These are phyloP conservation scores for Cylindrotheca fusiformis DNA, from an alignment of 108 stramenopile species.

Conservation along the genomic window DNA sequence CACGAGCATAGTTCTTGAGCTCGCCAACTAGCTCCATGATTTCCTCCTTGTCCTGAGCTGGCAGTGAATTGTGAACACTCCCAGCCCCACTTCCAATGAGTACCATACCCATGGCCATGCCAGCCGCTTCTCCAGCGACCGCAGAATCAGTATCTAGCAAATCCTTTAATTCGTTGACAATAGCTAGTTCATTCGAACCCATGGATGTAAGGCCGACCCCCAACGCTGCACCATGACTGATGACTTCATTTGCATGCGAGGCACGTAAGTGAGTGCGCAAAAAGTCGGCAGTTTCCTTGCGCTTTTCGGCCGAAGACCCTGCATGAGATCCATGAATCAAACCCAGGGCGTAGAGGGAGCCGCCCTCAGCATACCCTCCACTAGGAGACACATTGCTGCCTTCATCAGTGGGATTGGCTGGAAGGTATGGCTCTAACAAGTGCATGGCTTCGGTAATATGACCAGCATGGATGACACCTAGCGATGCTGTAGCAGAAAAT, in stretches of 20 bases:
- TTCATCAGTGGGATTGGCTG: conserved; percentile 60
- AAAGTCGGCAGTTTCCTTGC: conserved; percentile 75
- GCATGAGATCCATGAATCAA: conserved; percentile 93
- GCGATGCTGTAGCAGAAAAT: conserved; percentile 95
- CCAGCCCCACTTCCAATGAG: conserved; percentile 92
- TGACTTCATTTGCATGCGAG: conserved; percentile 90
- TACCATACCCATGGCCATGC: conserved; percentile 97
- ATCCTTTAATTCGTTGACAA: conserved; percentile 91
- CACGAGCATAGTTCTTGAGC: conserved; percentile 93
- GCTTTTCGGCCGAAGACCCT: conserved; percentile 80
- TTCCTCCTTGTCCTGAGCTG: conserved; percentile 56
- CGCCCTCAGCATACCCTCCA: conserved; percentile 94
- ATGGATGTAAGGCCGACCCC: conserved; percentile 97
- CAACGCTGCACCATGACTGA: conserved; percentile 97
- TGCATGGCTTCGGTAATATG: conserved; percentile 96
- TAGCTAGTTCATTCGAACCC: conserved; percentile 80
- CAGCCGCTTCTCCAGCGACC: conserved; percentile 98
- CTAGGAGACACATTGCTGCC: conserved; percentile 52
- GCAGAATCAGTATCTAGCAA: conserved; percentile 95
- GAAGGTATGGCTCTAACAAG: conserved; percentile 96
- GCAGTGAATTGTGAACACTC: conserved; percentile 50
- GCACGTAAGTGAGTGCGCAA: conserved; percentile 74
- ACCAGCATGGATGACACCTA: conserved; percentile 97
- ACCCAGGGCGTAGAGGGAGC: conserved; percentile 95
- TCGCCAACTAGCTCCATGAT: conserved; percentile 80